Conservation (phyloP, 257 asterid species). For the Solanum habrochaites region DNA sequence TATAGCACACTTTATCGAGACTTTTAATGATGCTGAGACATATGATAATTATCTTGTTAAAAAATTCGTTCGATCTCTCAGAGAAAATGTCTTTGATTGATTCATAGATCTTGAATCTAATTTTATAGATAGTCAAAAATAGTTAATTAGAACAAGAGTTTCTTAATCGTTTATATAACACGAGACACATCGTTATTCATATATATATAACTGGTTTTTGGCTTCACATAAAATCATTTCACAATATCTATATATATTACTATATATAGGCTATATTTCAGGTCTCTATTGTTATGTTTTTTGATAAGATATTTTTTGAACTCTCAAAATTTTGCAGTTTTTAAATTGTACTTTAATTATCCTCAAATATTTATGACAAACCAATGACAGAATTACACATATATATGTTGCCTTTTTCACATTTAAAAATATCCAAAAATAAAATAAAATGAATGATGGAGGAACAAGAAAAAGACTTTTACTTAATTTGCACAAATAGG, state of each 20-base stretch:
- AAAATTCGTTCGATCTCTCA: no score
- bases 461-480: neutral
- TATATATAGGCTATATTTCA: neutral
- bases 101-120: no score
- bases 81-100: no score
- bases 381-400: neutral
- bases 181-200: no score
- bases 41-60: no score
- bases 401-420: neutral
- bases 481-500: neutral
- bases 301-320: neutral
- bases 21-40: accelerated
- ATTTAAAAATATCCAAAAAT: neutral
- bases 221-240: neutral
- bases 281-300: neutral
- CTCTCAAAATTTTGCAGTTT: neutral
- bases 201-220: neutral
- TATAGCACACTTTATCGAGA: no score
- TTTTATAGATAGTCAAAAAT: no score
- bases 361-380: neutral
- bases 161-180: no score
- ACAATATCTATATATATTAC: neutral
- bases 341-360: neutral
- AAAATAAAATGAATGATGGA: neutral
- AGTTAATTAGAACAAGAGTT: no score